Evolutionary conservation across 78 protist species (phyloP), one percentile per base, ranked within the genome.

Genomic region (Anaeramoeba flamelloides): DNA sequence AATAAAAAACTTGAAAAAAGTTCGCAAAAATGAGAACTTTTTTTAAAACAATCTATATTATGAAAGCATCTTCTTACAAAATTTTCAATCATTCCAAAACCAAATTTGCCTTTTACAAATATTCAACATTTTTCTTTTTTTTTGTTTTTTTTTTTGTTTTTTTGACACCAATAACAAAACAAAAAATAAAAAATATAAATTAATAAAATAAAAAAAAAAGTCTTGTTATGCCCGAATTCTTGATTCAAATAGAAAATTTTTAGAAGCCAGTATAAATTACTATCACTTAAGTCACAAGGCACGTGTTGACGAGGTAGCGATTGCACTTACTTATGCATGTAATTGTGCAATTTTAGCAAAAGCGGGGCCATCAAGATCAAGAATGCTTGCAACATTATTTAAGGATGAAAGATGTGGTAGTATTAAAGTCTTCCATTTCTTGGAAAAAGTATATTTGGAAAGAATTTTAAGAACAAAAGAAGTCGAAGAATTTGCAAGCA

Each of bases 351-450:
- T 93, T 31, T 83, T 93, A 0, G 91, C 92, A 8, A 78, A 80
- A 30, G 96, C 96, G 1, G 96, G 96, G 32, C 96, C 94, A 78
- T 92, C 83, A 76, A 81, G 96, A 41, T 90, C 96, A 30, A 88
- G 95, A 36, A 41, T 93, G 65, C 81, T 93, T 31, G 91, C 93
- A n/a, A 88, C 92, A n/a, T 79, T 93, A 36, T 90, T 82, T 83
- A 91, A 90, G 39, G 96, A 93, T 83, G 96, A 93, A 77, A 85
- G 96, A 38, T n/a, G 83, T 34, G 41, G 74, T 38, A 69, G 53
- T n/a, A 79, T 91, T 30, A 78, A 64, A 1, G 40, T 34, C 3
- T 86, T 40, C 37, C 39, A 79, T 36, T 74, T 90, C 40, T 78
- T 91, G 2, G 86, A 87, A 36, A 90, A 86, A 39, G 89, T 89